A percentile compares a stretch with the other conserved stretches of the same genome.
phyloP scores from a whole-genome alignment of 257 asterid species.

The Solanum sejunctum region DNA sequence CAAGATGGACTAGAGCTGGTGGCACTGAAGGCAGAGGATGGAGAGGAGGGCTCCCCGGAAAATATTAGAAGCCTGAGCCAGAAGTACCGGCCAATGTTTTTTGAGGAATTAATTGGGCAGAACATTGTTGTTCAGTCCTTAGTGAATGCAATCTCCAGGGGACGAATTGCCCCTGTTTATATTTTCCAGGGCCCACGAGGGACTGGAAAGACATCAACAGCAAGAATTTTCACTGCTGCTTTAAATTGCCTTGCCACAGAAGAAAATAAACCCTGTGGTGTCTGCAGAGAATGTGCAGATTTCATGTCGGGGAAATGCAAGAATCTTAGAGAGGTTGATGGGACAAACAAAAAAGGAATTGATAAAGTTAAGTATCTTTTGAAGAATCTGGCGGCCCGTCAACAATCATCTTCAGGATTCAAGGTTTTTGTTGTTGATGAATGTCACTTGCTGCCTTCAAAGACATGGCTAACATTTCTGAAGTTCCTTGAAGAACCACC shows the following conservation, averaged over 20 bases:
- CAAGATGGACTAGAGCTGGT: constrained; percentile 58
- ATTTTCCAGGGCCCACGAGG: constrained; percentile 99
- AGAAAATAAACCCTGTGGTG: constrained; percentile 83
- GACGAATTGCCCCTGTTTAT: constrained; percentile 71
- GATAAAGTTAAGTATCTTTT: constrained; percentile 43
- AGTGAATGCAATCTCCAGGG: constrained; percentile 43
- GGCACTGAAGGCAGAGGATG: constrained; percentile 31
- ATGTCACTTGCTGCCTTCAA: constrained; percentile 83
- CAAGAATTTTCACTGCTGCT: constrained; percentile 77
- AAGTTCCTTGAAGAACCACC: constrained; percentile 71
- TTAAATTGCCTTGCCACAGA: constrained; percentile 80
- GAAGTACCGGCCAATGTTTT: constrained; percentile 81
- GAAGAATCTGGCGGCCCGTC: constrained; percentile 30
- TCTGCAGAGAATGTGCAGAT: constrained; percentile 70
- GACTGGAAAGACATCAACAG: constrained; percentile 85
- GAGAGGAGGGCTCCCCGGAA: constrained; percentile 54
- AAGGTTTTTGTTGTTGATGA: constrained; percentile 70
- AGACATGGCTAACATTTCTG: constrained; percentile 75
- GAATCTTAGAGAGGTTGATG: constrained; percentile 59
- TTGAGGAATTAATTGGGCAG: constrained; percentile 82
- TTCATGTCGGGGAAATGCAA: constrained; percentile 62
- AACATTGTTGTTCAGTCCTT: constrained; percentile 75
- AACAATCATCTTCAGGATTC: constrained; percentile 28
- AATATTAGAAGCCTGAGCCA: constrained; percentile 64
- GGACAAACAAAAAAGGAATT: constrained; percentile 56